Base-by-base conservation (phyloP, 768 basidiomycete genomes). In the Fomitopsis serialis region DNA sequence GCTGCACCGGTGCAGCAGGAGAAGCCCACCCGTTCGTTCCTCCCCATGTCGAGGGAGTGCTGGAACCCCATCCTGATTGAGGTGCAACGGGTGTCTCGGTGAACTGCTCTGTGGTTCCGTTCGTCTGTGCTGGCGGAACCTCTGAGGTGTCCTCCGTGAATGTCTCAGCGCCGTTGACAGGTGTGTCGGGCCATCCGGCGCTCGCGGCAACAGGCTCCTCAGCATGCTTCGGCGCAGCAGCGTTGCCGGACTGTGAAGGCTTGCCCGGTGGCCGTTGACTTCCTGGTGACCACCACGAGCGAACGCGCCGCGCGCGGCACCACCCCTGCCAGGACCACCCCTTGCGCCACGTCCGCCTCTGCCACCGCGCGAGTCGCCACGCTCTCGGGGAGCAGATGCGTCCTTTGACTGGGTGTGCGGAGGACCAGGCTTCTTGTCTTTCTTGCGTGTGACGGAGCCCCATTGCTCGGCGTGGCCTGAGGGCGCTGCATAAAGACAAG, bases 361-460 rank as follows among this genome's bases (percentile, higher is more conserved):
- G 35, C 72, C 78, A 54, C 83, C 86, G 50, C 85, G 78, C 61
- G 72, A 74, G 57, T 85, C 84, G 48, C 78, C 78, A 55, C 67
- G 62, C 50, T 67, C 70, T 54, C 80, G 67, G 48, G 63, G 55
- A 48, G 79, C 62, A 56, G 73, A 65, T 1, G 79, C 69, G 23
- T 86, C 80, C 69, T 82, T 87, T 46, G 83, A 66, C 42, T 63
- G 57, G 37, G 72, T 48, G 40, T 78, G 75, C 36, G 70, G 48
- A 27, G 74, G 47, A 12, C 77, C 61, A 25, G 72, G 42, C 71
- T 89, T 92, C 77, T 92, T 91, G 69, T 92, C 89, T 75, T 90
- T 93, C 80, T 91, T 92, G 69, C 81, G 85, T 57, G 81, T 82
- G 53, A 91, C 90, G 51, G 88, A 81, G 48, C 80, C 89, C 90